phyloP scores from a whole-genome alignment of 768 basidiomycete genomes.

The Hypsizygus marmoreus region DNA sequence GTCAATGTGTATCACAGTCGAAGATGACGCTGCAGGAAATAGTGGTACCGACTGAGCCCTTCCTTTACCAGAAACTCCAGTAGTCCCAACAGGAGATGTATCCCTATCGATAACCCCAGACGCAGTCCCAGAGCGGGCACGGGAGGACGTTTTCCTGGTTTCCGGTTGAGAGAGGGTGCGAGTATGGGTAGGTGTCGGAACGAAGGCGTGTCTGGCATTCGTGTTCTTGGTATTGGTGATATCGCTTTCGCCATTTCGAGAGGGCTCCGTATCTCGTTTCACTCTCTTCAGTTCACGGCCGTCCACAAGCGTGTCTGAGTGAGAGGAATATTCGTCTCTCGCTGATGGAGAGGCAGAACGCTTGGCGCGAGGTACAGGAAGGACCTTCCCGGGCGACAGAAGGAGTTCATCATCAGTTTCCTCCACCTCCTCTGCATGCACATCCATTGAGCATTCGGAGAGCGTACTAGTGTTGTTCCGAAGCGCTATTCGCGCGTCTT shows the following conservation, averaged over 20 bases:
- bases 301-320: constrained; percentile 25
- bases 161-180: constrained; percentile 39
- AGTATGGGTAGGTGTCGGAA: constrained; percentile 27
- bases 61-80: constrained; percentile 23
- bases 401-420: constrained; percentile 51
- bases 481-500: constrained; percentile 45
- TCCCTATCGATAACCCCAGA: no score
- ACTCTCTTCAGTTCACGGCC: constrained; percentile 38
- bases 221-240: constrained; percentile 14
- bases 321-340: constrained; percentile 28
- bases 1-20: constrained; percentile 37
- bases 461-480: constrained; percentile 22
- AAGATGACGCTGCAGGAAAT: constrained; percentile 30
- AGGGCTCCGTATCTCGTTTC: constrained; percentile 28
- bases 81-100: no score
- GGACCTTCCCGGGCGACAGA: constrained; percentile 42
- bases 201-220: constrained; percentile 14
- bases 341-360: constrained; percentile 42
- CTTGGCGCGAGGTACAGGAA: constrained; percentile 27
- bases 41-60: constrained; percentile 51
- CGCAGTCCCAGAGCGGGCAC: constrained; percentile 26
- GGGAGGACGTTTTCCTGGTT: constrained; percentile 18
- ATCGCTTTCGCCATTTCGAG: constrained; percentile 14
- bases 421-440: constrained; percentile 18
- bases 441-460: constrained; percentile 2